Percentiles rank a stretch among this genome's conserved stretches.
Evolutionary conservation across 495 filamentous ascomycete genomes (phyloP).

Genomic region (Podospora pseudocomata): DNA sequence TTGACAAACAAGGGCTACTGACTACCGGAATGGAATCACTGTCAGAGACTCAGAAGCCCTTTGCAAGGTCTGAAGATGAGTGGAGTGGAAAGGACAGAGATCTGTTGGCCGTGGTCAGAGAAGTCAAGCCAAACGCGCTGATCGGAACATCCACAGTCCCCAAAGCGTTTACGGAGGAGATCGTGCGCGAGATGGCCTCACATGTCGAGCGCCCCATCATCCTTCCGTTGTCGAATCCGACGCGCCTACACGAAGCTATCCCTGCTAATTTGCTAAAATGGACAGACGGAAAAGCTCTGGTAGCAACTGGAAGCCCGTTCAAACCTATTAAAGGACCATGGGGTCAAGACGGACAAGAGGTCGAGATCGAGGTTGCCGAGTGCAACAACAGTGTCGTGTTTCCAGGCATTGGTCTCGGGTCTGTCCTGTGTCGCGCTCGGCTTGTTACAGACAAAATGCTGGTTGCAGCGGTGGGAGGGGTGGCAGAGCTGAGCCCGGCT

Average conservation of each 20-base stretch:
- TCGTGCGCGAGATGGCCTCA: slow-evolving; percentile 74
- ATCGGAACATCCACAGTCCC: slow-evolving; percentile 83
- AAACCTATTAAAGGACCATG: slow-evolving; percentile 63
- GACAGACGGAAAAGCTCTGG: slow-evolving; percentile 74
- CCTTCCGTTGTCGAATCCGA: slow-evolving; percentile 84
- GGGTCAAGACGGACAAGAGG: slow-evolving; percentile 52
- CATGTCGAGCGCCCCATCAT: slow-evolving; percentile 75
- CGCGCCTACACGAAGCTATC: slow-evolving; percentile 74
- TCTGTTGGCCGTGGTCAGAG: slow-evolving; percentile 62
- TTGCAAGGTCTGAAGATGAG: slow-evolving; percentile 60
- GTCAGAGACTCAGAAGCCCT: slow-evolving; percentile 62
- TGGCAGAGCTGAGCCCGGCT: slow-evolving; percentile 68
- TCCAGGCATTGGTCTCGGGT: slow-evolving; percentile 80
- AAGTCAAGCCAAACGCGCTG: slow-evolving; percentile 75
- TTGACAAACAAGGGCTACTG: slow-evolving; percentile 81
- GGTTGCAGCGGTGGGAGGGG: slow-evolving; percentile 69
- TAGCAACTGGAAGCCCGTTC: slow-evolving; percentile 84
- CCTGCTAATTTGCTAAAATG: slow-evolving; percentile 74
- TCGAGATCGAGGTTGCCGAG: slow-evolving; percentile 66
- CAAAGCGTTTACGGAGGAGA: slow-evolving; percentile 70
- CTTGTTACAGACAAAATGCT: slow-evolving; percentile 75
- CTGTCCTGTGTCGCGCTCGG: slow-evolving; percentile 61
- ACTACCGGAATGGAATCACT: slow-evolving; percentile 51
- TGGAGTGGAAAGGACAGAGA: slow-evolving; percentile 58
- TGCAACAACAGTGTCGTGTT: slow-evolving; percentile 91